A percentile compares a stretch with the other conserved stretches of the same genome.
These are phyloP conservation scores for Crocinoboletus sp. DNA, from an alignment of 1,284 basidiomycete genomes.

Conservation along the genomic window DNA sequence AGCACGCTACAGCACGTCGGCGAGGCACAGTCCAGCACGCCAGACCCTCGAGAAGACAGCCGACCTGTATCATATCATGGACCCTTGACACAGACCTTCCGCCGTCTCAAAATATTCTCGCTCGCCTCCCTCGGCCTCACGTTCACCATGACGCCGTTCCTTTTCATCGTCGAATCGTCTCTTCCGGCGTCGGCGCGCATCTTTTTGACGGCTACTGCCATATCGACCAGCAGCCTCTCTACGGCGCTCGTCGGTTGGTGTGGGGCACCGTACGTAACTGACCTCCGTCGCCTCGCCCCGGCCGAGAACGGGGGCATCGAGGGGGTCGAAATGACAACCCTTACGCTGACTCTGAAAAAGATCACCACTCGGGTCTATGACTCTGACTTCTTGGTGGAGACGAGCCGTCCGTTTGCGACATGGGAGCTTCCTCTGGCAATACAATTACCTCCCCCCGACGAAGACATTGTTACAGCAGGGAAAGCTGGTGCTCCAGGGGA, in stretches of 20 bases:
- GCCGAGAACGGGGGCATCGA: slow-evolving; percentile 40
- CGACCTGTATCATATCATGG: slow-evolving; percentile 46
- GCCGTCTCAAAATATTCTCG: slow-evolving; percentile 79
- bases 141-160: slow-evolving; percentile 67
- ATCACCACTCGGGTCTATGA: slow-evolving; percentile 71
- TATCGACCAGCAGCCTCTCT: slow-evolving; percentile 67
- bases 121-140: slow-evolving; percentile 73
- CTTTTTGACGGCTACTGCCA: slow-evolving; percentile 63
- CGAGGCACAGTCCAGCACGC: slow-evolving; percentile 8
- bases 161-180: slow-evolving; percentile 75
- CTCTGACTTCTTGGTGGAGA: slow-evolving; percentile 64
- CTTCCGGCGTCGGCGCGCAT: slow-evolving; percentile 68
- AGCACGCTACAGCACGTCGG: slow-evolving; percentile 1
- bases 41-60: slow-evolving; percentile 6
- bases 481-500: slow-evolving; percentile 42
- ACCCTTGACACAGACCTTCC: slow-evolving; percentile 68
- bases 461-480: slow-evolving; percentile 31
- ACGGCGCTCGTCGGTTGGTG: slow-evolving; percentile 77
- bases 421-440: slow-evolving; percentile 69
- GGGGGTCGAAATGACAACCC: slow-evolving; percentile 69
- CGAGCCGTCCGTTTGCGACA: slow-evolving; percentile 70
- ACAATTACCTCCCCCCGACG: slow-evolving; percentile 39
- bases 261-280: slow-evolving; percentile 50
- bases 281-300: slow-evolving; percentile 38
- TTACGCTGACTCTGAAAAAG: slow-evolving; percentile 55